Percentiles rank a stretch among this genome's conserved stretches.
Evolutionary conservation across 2,329 filamentous ascomycete genomes (phyloP).

Genomic region (Phaeoacremonium minimum): DNA sequence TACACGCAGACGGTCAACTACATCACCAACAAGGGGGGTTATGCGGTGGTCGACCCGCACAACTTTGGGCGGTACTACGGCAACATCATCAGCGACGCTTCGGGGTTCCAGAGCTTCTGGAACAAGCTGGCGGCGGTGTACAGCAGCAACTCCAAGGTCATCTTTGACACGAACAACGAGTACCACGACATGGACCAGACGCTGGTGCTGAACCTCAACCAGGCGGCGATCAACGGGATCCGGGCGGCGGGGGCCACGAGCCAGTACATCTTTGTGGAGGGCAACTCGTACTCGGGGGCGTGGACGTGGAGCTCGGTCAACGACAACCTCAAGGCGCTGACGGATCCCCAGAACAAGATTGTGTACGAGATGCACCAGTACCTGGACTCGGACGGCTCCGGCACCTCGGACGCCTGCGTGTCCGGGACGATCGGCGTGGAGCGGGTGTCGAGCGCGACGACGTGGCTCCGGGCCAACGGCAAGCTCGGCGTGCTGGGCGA

Average conservation of each 20-base stretch:
- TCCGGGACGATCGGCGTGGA: constrained; percentile 42
- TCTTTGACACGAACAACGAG: constrained; percentile 62
- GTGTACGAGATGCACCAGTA: constrained; percentile 57
- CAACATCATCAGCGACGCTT: constrained; percentile 44
- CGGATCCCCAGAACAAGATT: constrained; percentile 42
- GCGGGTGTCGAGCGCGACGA: constrained; percentile 42
- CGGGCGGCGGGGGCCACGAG: constrained; percentile 48
- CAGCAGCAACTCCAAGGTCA: constrained; percentile 44
- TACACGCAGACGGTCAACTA: constrained; percentile 26
- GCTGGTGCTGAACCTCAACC: constrained; percentile 53
- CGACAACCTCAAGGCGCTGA: constrained; percentile 32
- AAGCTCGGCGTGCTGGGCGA: constrained; percentile 53
- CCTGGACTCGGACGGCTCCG: constrained; percentile 47
- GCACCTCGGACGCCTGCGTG: constrained; percentile 41
- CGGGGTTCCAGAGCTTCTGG: constrained; percentile 53
- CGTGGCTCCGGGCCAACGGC: constrained; percentile 49
- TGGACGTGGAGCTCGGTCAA: constrained; percentile 32
- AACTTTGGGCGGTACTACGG: constrained; percentile 53
- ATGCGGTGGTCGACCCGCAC: constrained; percentile 41
- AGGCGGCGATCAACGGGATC: constrained; percentile 56
- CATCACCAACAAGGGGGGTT: constrained; percentile 20
- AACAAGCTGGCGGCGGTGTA: constrained; percentile 49
- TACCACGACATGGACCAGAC: constrained; percentile 55
- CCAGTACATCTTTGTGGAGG: constrained; percentile 47
- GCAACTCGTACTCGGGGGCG: constrained; percentile 10